phyloP scores from a whole-genome alignment of 768 basidiomycete genomes.

The Mycena olivaceomarginata region DNA sequence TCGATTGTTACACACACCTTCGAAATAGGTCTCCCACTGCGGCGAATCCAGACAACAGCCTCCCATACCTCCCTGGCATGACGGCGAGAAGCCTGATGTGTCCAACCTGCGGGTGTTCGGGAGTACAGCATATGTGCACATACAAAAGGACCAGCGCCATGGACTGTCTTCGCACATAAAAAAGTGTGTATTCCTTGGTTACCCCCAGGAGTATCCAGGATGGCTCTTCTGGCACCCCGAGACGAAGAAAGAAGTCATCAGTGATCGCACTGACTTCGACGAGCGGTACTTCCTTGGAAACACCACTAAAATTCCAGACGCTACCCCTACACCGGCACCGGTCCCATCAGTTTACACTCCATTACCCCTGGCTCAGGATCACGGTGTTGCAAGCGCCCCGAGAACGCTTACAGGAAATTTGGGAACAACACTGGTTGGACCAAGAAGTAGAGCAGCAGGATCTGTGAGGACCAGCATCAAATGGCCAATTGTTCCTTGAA shows the following conservation, averaged over 20 bases:
- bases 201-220: slow-evolving; percentile 54
- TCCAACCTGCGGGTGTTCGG: slow-evolving; percentile 60
- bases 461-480: no score
- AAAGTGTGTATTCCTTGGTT: slow-evolving; percentile 62
- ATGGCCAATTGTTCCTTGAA: no score
- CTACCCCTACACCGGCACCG: background rate
- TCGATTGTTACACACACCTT: slow-evolving; percentile 47
- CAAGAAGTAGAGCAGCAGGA: no score
- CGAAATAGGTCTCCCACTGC: slow-evolving; percentile 43
- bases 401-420: no score
- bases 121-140: slow-evolving; percentile 60
- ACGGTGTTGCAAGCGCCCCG: no score
- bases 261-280: slow-evolving; percentile 56
- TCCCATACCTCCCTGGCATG: slow-evolving; percentile 43
- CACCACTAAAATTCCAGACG: background rate
- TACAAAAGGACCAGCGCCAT: slow-evolving; percentile 57
- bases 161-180: slow-evolving; percentile 51
- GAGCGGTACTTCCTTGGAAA: slow-evolving; percentile 53
- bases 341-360: background rate
- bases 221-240: slow-evolving; percentile 59
- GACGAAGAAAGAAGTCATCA: slow-evolving; percentile 52
- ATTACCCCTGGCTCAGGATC: no score
- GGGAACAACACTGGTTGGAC: no score
- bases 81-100: slow-evolving; percentile 46
- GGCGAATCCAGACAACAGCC: slow-evolving; percentile 34